Percentiles rank a stretch among this genome's conserved stretches.
These are phyloP conservation scores for Fusarium musae DNA, from an alignment of 2,329 filamentous ascomycete genomes.

Conservation along the genomic window DNA sequence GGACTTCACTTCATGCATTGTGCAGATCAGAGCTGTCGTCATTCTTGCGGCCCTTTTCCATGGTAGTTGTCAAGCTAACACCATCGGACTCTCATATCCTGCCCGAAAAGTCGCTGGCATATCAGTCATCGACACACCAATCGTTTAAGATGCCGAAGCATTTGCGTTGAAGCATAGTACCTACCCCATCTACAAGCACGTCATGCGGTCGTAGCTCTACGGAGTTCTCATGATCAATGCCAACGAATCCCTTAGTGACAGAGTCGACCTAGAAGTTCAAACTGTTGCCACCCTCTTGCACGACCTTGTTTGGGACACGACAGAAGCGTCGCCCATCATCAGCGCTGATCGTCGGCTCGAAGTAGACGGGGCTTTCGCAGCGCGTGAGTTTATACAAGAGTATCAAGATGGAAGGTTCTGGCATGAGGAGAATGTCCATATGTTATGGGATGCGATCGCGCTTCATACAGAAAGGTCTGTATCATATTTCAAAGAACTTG, in stretches of 20 bases:
- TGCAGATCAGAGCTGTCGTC: accelerated
- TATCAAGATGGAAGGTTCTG: too few relatives aligned
- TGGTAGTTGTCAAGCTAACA: background rate
- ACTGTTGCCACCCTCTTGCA: constrained; percentile 20
- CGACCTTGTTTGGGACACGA: constrained; percentile 22
- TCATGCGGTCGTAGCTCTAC: constrained; percentile 23
- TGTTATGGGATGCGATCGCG: constrained; percentile 19
- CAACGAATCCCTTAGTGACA: constrained; percentile 2
- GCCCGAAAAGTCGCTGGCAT: background rate
- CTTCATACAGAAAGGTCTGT: constrained; percentile 16
- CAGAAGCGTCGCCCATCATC: constrained; percentile 1
- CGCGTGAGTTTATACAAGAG: background rate
- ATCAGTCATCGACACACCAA: constrained; percentile 1
- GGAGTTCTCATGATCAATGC: background rate
- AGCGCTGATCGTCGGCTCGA: constrained; percentile 15
- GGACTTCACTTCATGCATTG: too few relatives aligned
- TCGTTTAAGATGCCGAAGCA: constrained; percentile 4
- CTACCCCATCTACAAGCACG: constrained; percentile 22
- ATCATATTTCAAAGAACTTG: constrained; percentile 14
- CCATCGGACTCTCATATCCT: accelerated
- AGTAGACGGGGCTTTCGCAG: constrained; percentile 15
- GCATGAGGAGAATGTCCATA: background rate
- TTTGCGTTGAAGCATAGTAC: constrained; percentile 4
- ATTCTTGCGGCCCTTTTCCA: too few relatives aligned
- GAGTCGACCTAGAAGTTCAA: constrained; percentile 7